Percentiles rank a stretch among this genome's conserved stretches.
Conservation (phyloP, 148 eudicot species). For the Fagopyrum tataricum region DNA sequence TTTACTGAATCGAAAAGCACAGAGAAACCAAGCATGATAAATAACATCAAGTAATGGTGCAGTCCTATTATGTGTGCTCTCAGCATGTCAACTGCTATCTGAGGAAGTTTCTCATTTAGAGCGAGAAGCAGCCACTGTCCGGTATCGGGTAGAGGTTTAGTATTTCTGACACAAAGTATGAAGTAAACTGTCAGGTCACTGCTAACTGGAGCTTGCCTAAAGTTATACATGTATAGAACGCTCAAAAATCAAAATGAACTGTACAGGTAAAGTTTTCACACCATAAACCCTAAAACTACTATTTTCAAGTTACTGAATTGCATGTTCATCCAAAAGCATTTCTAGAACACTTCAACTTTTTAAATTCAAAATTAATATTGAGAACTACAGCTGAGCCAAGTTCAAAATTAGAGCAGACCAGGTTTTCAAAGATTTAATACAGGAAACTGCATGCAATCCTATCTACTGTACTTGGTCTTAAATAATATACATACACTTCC, state of each 20-base stretch:
- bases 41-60: slow-evolving; percentile 94
- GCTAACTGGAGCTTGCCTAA: neutral
- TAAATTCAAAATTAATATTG: neutral
- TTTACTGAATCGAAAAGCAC: slow-evolving; percentile 79
- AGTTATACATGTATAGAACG: neutral
- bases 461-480: neutral
- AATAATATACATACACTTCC: neutral
- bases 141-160: slow-evolving; percentile 92
- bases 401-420: neutral
- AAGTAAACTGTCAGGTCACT: neutral
- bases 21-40: slow-evolving; percentile 90
- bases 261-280: neutral
- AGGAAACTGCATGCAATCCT: neutral
- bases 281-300: neutral
- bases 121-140: slow-evolving; percentile 93
- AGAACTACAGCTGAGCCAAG: neutral
- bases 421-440: neutral
- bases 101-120: slow-evolving; percentile 82
- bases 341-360: neutral
- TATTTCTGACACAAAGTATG: slow-evolving; percentile 31
- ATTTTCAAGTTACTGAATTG: neutral
- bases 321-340: neutral
- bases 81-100: slow-evolving; percentile 54
- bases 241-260: neutral
- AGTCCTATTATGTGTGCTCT: slow-evolving; percentile 83